phyloP scores from a whole-genome alignment of 2,329 filamentous ascomycete genomes.

The Aspergillus hiratsukae region DNA sequence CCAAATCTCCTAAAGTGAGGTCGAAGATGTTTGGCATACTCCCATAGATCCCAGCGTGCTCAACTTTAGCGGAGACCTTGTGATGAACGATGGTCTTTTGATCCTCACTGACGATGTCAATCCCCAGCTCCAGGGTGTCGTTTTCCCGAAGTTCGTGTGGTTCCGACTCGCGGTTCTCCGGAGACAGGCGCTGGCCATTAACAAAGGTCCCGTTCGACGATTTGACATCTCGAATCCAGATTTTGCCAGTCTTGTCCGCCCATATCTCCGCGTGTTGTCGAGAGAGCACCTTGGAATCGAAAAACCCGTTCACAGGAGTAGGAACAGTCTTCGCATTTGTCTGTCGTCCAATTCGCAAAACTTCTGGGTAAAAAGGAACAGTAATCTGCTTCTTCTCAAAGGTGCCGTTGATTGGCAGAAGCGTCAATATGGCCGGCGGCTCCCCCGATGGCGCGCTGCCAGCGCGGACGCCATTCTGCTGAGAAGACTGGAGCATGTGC shows the following conservation, averaged over 20 bases:
- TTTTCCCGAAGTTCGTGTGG: slow-evolving; percentile 88
- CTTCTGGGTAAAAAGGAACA: slow-evolving; percentile 91
- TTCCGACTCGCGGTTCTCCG: slow-evolving; percentile 93
- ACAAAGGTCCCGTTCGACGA: slow-evolving; percentile 99
- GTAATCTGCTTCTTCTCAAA: slow-evolving; percentile 96
- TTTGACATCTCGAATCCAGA: slow-evolving; percentile 96
- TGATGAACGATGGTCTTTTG: slow-evolving; percentile 98
- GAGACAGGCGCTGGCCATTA: slow-evolving; percentile 83
- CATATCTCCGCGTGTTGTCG: slow-evolving; percentile 95
- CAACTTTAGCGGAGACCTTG: slow-evolving; percentile 94
- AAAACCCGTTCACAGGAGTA: slow-evolving; percentile 86
- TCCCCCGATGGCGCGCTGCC: slow-evolving; percentile 47
- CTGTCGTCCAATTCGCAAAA: slow-evolving; percentile 87
- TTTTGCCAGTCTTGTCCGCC: slow-evolving; percentile 77
- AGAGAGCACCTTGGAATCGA: slow-evolving; percentile 96
- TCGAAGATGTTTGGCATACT: slow-evolving; percentile 70
- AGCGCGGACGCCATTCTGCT: slow-evolving; percentile 53
- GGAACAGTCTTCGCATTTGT: slow-evolving; percentile 96
- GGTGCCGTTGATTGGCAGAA: slow-evolving; percentile 88
- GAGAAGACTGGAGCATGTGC: slow-evolving; percentile 60
- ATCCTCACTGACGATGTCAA: slow-evolving; percentile 97
- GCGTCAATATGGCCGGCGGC: slow-evolving; percentile 72
- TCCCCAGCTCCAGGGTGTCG: slow-evolving; percentile 90
- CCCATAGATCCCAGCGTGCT: slow-evolving; percentile 82
- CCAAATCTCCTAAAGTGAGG: slow-evolving; percentile 87